Percentiles rank a stretch among this genome's conserved stretches.
Evolutionary conservation across 2,329 filamentous ascomycete species (phyloP).

Genomic region (Alternaria brassicicola): DNA sequence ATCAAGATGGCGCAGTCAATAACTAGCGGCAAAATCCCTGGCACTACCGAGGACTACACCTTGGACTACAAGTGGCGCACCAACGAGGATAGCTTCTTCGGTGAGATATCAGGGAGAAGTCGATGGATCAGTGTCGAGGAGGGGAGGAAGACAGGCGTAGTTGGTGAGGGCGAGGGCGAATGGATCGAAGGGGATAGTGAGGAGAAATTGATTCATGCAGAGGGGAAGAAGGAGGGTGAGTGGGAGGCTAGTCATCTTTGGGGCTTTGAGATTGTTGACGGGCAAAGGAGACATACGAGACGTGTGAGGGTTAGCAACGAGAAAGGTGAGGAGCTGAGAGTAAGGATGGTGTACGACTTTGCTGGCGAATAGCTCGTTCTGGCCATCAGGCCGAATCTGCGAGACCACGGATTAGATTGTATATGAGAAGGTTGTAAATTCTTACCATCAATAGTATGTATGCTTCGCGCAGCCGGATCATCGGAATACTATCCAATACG

Average conservation of each 20-base stretch:
- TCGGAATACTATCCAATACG: not conserved
- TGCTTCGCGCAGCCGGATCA: too few species aligned
- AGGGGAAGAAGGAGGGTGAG: constrained; percentile 15
- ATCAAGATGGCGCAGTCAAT: constrained; percentile 20
- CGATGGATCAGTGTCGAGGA: constrained; percentile 19
- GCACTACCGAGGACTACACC: constrained; percentile 18
- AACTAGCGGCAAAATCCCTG: constrained; percentile 18
- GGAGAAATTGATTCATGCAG: constrained; percentile 13
- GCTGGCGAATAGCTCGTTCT: constrained; percentile 6
- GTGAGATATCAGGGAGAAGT: constrained; percentile 16
- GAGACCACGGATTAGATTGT: not conserved
- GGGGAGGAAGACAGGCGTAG: constrained; percentile 6
- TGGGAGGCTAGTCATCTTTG: constrained; percentile 23
- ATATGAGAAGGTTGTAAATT: too few species aligned
- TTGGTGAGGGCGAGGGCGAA: not conserved
- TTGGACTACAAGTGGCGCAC: constrained; percentile 21
- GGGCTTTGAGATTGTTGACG: constrained; percentile 19
- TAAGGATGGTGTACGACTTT: constrained; percentile 20
- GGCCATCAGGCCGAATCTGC: not conserved
- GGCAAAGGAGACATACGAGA: constrained; percentile 17
- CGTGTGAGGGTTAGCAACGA: constrained; percentile 13
- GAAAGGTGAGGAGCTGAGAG: constrained; percentile 15
- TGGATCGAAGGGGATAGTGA: constrained; percentile 20
- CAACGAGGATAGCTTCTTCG: constrained; percentile 22
- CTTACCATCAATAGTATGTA: too few species aligned